Evolutionary conservation across 1,284 basidiomycete species (phyloP).

Genomic region (Cryptococcus sp.): DNA sequence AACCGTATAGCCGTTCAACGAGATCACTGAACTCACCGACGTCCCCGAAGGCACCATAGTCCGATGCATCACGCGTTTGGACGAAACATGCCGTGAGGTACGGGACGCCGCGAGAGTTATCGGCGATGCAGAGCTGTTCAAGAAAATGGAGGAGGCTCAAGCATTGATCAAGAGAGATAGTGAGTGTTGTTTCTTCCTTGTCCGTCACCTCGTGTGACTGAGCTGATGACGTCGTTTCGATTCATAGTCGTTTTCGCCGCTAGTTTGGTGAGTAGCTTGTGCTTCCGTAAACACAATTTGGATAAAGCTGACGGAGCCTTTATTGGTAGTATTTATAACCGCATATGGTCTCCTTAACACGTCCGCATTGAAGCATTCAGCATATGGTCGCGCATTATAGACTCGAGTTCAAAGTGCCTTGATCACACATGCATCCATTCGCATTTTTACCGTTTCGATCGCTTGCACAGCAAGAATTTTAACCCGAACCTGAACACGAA

Average conservation of each 20-base stretch:
- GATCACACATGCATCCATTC: too few species aligned
- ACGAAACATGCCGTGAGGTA: conserved; percentile 96
- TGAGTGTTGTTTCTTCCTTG: conserved; percentile 54
- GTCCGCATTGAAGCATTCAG: too few species aligned
- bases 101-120: conserved; percentile 96
- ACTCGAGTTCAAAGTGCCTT: too few species aligned
- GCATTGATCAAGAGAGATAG: conserved; percentile 91
- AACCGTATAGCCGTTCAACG: conserved; percentile 76
- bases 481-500: too few species aligned
- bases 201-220: not conserved
- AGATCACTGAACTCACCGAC: conserved; percentile 90
- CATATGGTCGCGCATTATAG: too few species aligned
- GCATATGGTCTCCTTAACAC: not conserved
- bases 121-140: conserved; percentile 90
- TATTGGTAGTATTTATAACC: conserved; percentile 14
- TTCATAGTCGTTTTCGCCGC: conserved; percentile 41
- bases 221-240: not conserved
- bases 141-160: conserved; percentile 97
- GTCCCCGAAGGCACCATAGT: conserved; percentile 97
- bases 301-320: not conserved
- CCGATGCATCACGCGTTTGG: conserved; percentile 89
- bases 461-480: too few species aligned
- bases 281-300: not conserved
- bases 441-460: too few species aligned
- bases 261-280: conserved; percentile 32